phyloP scores from a whole-genome alignment of 345 rosid species.

The Diplotaxis tenuifolia region DNA sequence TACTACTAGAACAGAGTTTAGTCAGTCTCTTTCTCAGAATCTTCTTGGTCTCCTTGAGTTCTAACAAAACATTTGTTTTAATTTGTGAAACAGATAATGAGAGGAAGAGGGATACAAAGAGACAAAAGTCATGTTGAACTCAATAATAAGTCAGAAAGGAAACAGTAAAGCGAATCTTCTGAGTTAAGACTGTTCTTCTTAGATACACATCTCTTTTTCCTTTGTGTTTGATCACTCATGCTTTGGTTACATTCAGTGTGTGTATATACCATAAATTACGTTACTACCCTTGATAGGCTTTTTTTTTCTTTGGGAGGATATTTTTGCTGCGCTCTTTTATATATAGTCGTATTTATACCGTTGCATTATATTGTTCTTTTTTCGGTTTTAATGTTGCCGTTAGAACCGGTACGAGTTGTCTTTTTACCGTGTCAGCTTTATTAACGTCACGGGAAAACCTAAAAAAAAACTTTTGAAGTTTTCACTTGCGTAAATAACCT shows the following conservation, averaged over 20 bases:
- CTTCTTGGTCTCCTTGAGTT: not conserved
- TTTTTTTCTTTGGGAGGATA: not conserved
- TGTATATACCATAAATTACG: not conserved
- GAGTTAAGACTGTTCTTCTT: not conserved
- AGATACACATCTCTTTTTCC: not conserved
- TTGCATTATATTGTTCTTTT: not conserved
- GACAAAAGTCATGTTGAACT: not conserved
- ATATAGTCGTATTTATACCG: not conserved
- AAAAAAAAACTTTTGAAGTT: not conserved
- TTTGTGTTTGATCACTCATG: not conserved
- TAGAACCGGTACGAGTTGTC: not conserved
- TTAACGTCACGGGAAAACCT: not conserved
- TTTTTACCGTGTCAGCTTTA: not conserved
- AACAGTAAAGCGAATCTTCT: not conserved
- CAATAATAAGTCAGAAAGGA: not conserved
- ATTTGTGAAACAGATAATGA: not conserved
- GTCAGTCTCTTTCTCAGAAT: too few relatives aligned
- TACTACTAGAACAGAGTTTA: not conserved
- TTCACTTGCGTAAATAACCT: not conserved
- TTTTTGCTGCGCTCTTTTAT: not conserved
- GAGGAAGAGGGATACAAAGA: not conserved
- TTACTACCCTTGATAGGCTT: not conserved
- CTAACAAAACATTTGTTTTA: not conserved
- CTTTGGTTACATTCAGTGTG: not conserved
- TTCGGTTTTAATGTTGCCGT: not conserved